Evolutionary conservation across 2,329 filamentous ascomycete species (phyloP).

Genomic region (Neoarthrinium moseri): DNA sequence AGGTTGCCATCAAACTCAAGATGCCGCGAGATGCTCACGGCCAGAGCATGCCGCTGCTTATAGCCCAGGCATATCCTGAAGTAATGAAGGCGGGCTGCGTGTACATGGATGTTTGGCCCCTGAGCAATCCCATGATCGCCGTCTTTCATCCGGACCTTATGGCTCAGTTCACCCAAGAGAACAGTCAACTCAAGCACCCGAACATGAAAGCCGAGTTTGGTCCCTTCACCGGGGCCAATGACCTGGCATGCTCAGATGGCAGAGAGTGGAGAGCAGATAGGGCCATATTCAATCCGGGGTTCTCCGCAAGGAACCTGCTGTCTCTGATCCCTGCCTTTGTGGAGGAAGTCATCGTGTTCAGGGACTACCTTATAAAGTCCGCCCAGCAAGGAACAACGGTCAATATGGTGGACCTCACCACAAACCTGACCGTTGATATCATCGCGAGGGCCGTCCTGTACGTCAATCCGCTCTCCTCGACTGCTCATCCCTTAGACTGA

Average conservation of each 20-base stretch:
- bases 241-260: slow-evolving; percentile 35
- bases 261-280: slow-evolving; percentile 35
- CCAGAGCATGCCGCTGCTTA: slow-evolving; percentile 19
- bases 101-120: slow-evolving; percentile 38
- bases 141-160: slow-evolving; percentile 35
- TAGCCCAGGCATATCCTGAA: slow-evolving; percentile 28
- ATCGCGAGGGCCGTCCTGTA: slow-evolving; percentile 28
- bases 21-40: slow-evolving; percentile 25
- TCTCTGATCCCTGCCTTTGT: slow-evolving; percentile 31
- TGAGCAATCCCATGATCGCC: slow-evolving; percentile 32
- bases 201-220: slow-evolving; percentile 23
- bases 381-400: slow-evolving; percentile 22
- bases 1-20: slow-evolving; percentile 22
- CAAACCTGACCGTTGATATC: slow-evolving; percentile 25
- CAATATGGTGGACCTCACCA: slow-evolving; percentile 25
- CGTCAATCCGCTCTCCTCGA: slow-evolving; percentile 10
- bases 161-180: slow-evolving; percentile 34
- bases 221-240: slow-evolving; percentile 27
- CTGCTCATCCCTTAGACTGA: slow-evolving; percentile 5
- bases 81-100: slow-evolving; percentile 24
- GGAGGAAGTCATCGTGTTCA: slow-evolving; percentile 26
- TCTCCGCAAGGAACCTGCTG: slow-evolving; percentile 33
- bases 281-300: slow-evolving; percentile 36
- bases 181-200: slow-evolving; percentile 32
- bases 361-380: slow-evolving; percentile 18